Base-by-base conservation (phyloP, 1,284 basidiomycete species). In the Chalciporus sp. region DNA sequence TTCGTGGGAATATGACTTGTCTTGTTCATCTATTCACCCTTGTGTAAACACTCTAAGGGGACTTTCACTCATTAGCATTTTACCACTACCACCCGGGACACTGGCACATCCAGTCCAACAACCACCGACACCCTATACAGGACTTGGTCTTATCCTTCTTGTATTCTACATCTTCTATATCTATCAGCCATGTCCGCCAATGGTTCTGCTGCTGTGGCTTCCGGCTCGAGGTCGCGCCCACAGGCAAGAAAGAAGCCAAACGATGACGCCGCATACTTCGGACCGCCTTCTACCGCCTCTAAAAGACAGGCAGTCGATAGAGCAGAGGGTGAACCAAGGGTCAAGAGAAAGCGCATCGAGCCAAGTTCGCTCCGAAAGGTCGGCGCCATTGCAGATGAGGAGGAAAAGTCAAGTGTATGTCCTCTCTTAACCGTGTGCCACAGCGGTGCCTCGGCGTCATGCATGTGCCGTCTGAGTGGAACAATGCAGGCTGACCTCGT, bases 301-400 rank as follows among this genome's bases (percentile, higher is more conserved):
- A 87, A 86, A 62, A 70, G 85, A 59, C 81, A 82, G 37, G 83
- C 84, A 0, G 69, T 60, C n/a, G 85, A 86, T 48, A 79, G 78
- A 62, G 75, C 70, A 40, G 87, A 88, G 4, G 84, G 84, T 17
- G 87, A 89, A 60, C 81, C 84, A 17, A 76, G 88, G 49, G 74
- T 77, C 52, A 90, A 90, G 71, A 73, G 88, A 60, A 90, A 89
- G 70, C 79, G 85, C 58, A 75, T 81, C 35, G 87, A 85, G 28
- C 72, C 48, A 56, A 55, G 61, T 55, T 60, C 57, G 26, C 58
- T 47, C 53, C 66, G 63, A 63, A 71, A 57, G 57, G 59, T 33
- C 27, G 61, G 55, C 48, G 52, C 53, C 45, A 49, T 56, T 50
- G 43, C 45, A 19, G 61, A 65, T 45, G 79, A 81, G 5, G 70